Base-by-base conservation (phyloP, 306 rosid species). In the Glycine latifolia region DNA sequence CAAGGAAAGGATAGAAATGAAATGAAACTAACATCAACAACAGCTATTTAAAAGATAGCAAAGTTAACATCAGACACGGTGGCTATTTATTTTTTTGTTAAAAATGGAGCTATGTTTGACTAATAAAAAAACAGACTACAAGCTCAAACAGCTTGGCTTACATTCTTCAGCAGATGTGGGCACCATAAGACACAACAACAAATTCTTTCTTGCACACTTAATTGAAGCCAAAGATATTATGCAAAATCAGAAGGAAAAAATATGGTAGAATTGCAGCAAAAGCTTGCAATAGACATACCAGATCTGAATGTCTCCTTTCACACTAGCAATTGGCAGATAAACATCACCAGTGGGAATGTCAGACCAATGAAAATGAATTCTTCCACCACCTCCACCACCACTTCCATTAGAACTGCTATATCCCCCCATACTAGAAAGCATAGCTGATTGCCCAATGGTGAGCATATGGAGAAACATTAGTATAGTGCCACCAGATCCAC, bases 381-480 rank as follows among this genome's bases (percentile, higher is more conserved):
- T 89, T 80, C 99, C 99, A 33, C 99, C 99, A 80, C 99, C 98
- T 11, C 99, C 99, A 44, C 97, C 99, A 56, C 99, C 99, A 14
- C 91, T 77, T 17, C 97, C 97, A 76, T 75, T 72, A 77, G 79
- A 76, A 83, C 84, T 72, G 79, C 97, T 86, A 85, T 91, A 87
- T 85, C 99, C 98, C 62, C 99, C 99, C 71, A 69, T 71, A 85
- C 94, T 93, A 20, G 99, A 93, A 88, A 96, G 97, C 74, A 83
- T 44, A 79, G 98, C 98, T 68, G 95, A 87, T 84, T 91, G 88
- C 59, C 81, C 89, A 82, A 96, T 86, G 68, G 74, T 75, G 77
- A 96, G 48, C 14, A 85, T 86, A 62, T 81, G 93, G 84, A 96
- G 89, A 91, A 96, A 96, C 81, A 92, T 16, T 69, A 96, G 97